A percentile compares a stretch with the other conserved stretches of the same genome.
These are phyloP conservation scores for Magnusiomyces ingens DNA, from an alignment of 1,139 yeast species.

Conservation along the genomic window DNA sequence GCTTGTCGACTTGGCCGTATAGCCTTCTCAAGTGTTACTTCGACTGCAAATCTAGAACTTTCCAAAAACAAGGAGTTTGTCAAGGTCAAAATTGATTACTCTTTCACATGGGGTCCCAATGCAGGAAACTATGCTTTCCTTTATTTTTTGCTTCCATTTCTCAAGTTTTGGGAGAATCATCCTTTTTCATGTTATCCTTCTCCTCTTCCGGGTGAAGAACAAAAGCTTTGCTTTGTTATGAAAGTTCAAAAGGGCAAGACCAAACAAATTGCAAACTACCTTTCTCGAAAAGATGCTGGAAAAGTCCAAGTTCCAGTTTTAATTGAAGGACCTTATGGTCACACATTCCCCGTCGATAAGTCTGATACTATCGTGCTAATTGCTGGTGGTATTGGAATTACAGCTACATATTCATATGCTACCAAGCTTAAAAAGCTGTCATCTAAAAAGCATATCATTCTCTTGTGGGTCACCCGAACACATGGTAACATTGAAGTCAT, in stretches of 20 bases:
- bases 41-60: slow-evolving; percentile 12
- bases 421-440: slow-evolving; percentile 10
- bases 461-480: slow-evolving; percentile 49
- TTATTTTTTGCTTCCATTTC: slow-evolving; percentile 37
- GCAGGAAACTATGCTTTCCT: slow-evolving; percentile 37
- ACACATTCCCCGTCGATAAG: slow-evolving; percentile 41
- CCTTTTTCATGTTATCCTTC: slow-evolving; percentile 42
- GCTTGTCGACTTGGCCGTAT: slow-evolving; percentile 34
- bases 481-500: slow-evolving; percentile 45
- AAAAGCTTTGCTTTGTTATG: slow-evolving; percentile 34
- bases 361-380: slow-evolving; percentile 47
- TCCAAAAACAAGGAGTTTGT: slow-evolving; percentile 16
- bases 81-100: slow-evolving; percentile 28
- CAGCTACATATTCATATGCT: slow-evolving; percentile 37
- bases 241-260: slow-evolving; percentile 32
- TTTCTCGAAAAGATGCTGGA: neutral
- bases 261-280: slow-evolving; percentile 26
- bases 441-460: slow-evolving; percentile 32
- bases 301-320: slow-evolving; percentile 30
- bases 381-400: slow-evolving; percentile 65
- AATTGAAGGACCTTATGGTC: slow-evolving; percentile 56
- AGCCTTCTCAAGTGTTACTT: slow-evolving; percentile 37
- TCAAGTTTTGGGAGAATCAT: slow-evolving; percentile 49
- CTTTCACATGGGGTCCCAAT: slow-evolving; percentile 30
- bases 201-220: slow-evolving; percentile 29